These are phyloP conservation scores for Acacia melanoxylon DNA, from an alignment of 306 rosid genomes.

Conservation along the genomic window DNA sequence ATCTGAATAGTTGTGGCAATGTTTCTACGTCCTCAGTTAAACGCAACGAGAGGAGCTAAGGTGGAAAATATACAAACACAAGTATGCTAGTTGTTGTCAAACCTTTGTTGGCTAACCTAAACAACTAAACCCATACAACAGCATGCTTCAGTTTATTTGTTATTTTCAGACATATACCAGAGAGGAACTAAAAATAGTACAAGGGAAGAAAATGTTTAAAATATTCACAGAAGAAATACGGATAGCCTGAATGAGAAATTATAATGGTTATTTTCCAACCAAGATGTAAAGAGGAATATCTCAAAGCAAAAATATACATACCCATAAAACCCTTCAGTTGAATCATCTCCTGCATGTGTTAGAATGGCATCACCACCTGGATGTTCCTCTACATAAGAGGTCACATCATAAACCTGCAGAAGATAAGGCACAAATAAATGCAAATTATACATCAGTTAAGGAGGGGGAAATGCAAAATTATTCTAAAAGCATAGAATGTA, in stretches of 20 bases:
- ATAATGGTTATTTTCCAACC: constrained; percentile 3
- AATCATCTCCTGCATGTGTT: constrained; percentile 86
- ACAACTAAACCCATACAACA: background rate
- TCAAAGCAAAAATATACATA: constrained; percentile 26
- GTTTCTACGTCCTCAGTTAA: background rate
- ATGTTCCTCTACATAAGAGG: constrained; percentile 93
- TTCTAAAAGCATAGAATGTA: constrained; percentile 19
- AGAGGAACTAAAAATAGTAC: background rate
- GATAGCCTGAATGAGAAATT: constrained; percentile 14
- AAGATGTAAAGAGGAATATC: constrained; percentile 12
- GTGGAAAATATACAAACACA: background rate
- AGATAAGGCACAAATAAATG: constrained; percentile 18
- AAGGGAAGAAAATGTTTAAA: constrained; percentile 17
- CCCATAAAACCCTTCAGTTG: constrained; percentile 88
- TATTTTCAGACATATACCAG: background rate
- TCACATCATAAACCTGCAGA: constrained; percentile 80
- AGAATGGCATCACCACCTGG: constrained; percentile 99
- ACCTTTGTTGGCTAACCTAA: too few species aligned
- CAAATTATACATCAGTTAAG: background rate
- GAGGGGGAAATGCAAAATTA: constrained; percentile 1
- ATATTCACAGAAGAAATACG: background rate
- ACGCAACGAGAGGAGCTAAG: background rate
- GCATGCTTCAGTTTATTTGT: background rate
- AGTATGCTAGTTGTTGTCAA: background rate
- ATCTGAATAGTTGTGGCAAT: background rate